Evolutionary conservation across 2,329 filamentous ascomycete species (phyloP).

Genomic region (Fragosphaeria purpurea): DNA sequence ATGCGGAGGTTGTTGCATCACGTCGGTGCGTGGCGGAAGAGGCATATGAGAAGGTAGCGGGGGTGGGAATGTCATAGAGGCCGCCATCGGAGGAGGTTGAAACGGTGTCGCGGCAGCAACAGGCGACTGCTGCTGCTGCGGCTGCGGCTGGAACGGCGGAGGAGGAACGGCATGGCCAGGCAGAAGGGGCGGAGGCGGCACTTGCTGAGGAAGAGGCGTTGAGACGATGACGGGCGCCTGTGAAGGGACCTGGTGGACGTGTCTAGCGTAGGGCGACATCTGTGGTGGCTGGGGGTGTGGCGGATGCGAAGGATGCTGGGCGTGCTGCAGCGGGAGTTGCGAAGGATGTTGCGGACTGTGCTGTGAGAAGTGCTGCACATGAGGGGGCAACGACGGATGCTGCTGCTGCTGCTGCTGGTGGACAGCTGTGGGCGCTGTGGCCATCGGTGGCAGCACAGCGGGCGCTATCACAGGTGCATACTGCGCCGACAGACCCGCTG

Average conservation of each 20-base stretch:
- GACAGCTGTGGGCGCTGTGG: too few relatives aligned
- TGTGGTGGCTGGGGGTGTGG: slow-evolving; percentile 28
- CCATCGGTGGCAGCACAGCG: too few relatives aligned
- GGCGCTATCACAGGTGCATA: too few relatives aligned
- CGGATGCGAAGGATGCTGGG: slow-evolving; percentile 23
- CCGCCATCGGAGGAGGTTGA: slow-evolving; percentile 25
- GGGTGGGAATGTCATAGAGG: neutral
- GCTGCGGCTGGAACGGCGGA: slow-evolving; percentile 36
- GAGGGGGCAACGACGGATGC: too few relatives aligned
- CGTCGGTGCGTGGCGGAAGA: neutral
- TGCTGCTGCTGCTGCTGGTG: too few relatives aligned
- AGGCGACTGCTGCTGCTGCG: slow-evolving; percentile 22
- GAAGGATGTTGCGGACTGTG: slow-evolving; percentile 17
- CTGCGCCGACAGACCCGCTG: too few relatives aligned
- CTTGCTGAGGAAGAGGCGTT: slow-evolving; percentile 25
- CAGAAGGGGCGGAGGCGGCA: too few relatives aligned
- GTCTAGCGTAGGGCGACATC: too few relatives aligned
- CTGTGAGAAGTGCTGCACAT: too few relatives aligned
- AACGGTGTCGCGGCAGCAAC: slow-evolving; percentile 22
- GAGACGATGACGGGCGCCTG: slow-evolving; percentile 40
- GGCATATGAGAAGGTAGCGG: slow-evolving; percentile 6
- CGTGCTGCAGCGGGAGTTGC: slow-evolving; percentile 12
- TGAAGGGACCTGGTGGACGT: slow-evolving; percentile 27
- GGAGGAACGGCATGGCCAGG: neutral
- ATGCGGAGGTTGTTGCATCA: neutral